Evolutionary conservation across 139 green algal genomes (phyloP).

Genomic region (Trebouxia sp.): DNA sequence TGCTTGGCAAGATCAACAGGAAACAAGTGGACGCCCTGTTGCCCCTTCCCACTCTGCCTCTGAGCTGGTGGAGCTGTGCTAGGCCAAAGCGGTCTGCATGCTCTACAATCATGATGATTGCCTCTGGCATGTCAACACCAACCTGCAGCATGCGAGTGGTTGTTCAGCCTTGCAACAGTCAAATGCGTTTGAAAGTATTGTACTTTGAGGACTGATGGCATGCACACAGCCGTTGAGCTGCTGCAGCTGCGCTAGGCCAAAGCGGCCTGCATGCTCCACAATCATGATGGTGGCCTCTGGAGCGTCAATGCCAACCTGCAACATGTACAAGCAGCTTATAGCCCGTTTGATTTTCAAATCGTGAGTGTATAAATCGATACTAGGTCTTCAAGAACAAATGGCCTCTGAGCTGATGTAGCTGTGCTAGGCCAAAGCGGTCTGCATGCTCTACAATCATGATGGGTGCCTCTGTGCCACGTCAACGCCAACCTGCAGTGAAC

Average conservation of each 20-base stretch:
- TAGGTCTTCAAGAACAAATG: too few species aligned
- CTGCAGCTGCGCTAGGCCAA: not conserved
- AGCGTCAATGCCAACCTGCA: not conserved
- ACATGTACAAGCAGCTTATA: too few species aligned
- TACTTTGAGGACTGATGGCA: too few species aligned
- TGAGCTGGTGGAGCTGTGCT: conserved; percentile 93
- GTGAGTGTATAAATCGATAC: too few species aligned
- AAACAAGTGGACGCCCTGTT: not conserved
- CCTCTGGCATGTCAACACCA: conserved; percentile 88
- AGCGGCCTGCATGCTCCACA: not conserved
- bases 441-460: not conserved
- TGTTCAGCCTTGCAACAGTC: too few species aligned
- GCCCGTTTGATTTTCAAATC: too few species aligned
- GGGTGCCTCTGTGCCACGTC: not conserved
- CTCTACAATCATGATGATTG: conserved; percentile 89
- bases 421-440: not conserved
- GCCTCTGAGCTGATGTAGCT: too few species aligned
- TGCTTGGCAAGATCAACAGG: not conserved
- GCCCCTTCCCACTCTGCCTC: conserved; percentile 53
- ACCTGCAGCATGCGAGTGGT: conserved; percentile 30
- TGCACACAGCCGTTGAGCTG: too few species aligned
- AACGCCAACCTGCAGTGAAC: not conserved
- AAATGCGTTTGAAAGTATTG: too few species aligned
- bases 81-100: conserved; percentile 92
- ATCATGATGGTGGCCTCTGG: not conserved